Evolutionary conservation across 1,284 basidiomycete genomes (phyloP).

Genomic region (Naganishia cerealis): DNA sequence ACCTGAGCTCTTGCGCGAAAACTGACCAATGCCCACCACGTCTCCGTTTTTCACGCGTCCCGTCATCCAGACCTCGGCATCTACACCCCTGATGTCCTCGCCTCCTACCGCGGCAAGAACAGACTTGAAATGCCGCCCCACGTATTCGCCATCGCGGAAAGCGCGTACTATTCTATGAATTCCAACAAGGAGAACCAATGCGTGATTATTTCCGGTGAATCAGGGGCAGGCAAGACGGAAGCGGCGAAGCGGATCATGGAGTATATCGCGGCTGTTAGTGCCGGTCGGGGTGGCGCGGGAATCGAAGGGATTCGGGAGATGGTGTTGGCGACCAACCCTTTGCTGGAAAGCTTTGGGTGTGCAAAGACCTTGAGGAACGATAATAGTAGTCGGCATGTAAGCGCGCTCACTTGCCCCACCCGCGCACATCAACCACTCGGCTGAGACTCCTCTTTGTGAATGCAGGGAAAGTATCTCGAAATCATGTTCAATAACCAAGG

Average conservation of each 20-base stretch:
- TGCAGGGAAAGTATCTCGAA: conserved; percentile 94
- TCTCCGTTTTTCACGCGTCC: background rate
- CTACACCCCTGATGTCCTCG: conserved; percentile 84
- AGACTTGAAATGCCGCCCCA: conserved; percentile 96
- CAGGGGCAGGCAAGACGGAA: conserved; percentile 94
- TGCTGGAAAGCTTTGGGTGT: conserved; percentile 97
- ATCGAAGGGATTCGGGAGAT: conserved; percentile 99
- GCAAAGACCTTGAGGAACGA: conserved; percentile 98
- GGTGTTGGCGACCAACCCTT: conserved; percentile 98
- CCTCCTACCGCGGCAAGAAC: conserved; percentile 93
- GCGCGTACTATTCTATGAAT: conserved; percentile 98
- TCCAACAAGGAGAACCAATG: conserved; percentile 99
- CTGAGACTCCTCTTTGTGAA: conserved; percentile 29
- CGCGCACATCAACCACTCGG: background rate
- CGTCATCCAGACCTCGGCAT: conserved; percentile 74
- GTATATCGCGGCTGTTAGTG: conserved; percentile 96
- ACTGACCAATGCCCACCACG: background rate
- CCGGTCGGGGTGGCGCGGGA: conserved; percentile 59
- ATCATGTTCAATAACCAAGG: conserved; percentile 96
- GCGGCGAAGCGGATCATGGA: conserved; percentile 99
- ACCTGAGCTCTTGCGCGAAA: background rate
- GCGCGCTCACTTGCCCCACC: conserved; percentile 46
- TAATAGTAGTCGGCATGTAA: conserved; percentile 94
- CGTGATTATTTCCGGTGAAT: conserved; percentile 99
- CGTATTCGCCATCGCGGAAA: conserved; percentile 95